phyloP scores from a whole-genome alignment of 768 basidiomycete genomes.

The Pleurotus eryngii region DNA sequence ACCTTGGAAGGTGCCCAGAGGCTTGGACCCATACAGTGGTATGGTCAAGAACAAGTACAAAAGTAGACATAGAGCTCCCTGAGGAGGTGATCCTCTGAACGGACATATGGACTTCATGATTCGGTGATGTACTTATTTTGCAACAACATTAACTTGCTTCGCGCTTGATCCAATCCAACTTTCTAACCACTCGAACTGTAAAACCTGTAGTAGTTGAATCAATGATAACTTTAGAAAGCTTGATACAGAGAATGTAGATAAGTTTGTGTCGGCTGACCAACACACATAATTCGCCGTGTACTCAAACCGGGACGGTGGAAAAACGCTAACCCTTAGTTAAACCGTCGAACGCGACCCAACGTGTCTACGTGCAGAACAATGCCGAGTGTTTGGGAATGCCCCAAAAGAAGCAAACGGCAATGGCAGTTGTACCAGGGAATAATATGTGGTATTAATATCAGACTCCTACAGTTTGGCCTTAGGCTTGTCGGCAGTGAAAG shows the following conservation, averaged over 20 bases:
- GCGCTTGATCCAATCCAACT: no score
- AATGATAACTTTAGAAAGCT: neutral
- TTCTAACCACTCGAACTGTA: neutral
- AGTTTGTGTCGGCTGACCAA: no score
- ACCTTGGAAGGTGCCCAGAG: neutral
- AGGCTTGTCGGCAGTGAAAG: constrained; percentile 23
- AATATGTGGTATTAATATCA: neutral
- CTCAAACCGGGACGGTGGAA: no score
- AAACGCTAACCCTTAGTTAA: no score
- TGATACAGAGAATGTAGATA: neutral
- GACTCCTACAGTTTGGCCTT: constrained; percentile 36
- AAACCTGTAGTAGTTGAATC: neutral
- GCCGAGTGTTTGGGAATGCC: no score
- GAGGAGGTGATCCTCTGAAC: neutral
- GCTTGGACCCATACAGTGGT: constrained; percentile 3
- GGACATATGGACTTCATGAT: constrained; percentile 1
- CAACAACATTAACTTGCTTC: neutral
- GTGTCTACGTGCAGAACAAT: no score
- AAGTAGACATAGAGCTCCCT: neutral
- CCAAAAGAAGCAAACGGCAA: neutral
- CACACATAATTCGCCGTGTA: no score
- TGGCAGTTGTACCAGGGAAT: neutral
- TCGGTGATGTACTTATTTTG: constrained; percentile 1
- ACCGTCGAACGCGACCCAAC: no score
- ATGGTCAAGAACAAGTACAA: neutral